Base-by-base conservation (phyloP, 2,329 filamentous ascomycete genomes). In the Fusarium nematophilum region DNA sequence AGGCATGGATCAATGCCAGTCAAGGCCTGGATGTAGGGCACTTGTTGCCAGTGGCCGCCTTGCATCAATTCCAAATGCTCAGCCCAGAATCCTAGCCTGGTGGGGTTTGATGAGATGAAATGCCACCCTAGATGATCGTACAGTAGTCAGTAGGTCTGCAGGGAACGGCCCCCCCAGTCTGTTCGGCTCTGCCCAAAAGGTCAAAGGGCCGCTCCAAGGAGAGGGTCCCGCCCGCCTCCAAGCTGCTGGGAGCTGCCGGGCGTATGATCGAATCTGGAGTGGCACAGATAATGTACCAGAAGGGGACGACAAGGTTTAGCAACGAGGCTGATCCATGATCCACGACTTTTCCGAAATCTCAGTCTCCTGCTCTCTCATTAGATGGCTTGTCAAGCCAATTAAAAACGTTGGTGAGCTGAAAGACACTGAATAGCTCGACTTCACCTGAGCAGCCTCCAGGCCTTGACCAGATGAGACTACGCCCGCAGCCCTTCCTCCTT, bases 81-180 rank as follows among this genome's bases (percentile, higher is more conserved):
- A 50, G 38, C 31, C 29, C 25, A 49, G 25, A 30, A 40, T 37
- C 46, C 59, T 43, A 36, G 57, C n/a, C 26, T 36, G 37, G 40
- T 46, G 47, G 60, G 57, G 65, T 57, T 66, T 64, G 50, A 60
- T 60, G 56, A 63, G 62, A 58, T 66, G 62, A 66, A 66, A 53
- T 66, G 54, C 51, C 37, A 59, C 51, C 31, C 48, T 49, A 53
- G 47, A 59, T 57, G 57, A 66, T 65, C 57, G 57, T 56, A 61
- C 53, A 62, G 57, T 47, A 48, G 51, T 37, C 46, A n/a, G n/a
- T n/a, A n/a, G 26, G 52, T 37, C 49, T 58, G 54, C 55, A 65
- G 50, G 55, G 48, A 54, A 53, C 42, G 27, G 34, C 56, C 36
- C 52, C 60, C 57, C 34, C 44, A 51, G 36, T 60, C 48, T 47